Base-by-base conservation (phyloP, 257 asterid genomes). In the Nicotiana tabacum region DNA sequence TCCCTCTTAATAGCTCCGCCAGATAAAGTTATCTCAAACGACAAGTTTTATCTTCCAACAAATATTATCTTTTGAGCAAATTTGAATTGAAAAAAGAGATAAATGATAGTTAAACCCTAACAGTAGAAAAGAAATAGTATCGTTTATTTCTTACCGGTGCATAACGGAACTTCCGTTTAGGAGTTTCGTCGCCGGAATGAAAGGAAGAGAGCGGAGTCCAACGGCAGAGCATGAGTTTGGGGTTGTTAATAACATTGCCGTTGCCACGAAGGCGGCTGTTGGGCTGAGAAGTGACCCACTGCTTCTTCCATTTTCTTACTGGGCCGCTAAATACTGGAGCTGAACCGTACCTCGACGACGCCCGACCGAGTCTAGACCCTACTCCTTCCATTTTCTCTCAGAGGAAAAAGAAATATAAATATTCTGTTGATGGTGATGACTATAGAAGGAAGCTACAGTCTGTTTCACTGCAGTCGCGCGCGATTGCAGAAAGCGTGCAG, bases 291-390 rank as follows among this genome's bases (percentile, higher is more conserved):
- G 53, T 77, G 69, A 94, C 95, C 98, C 98, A 94, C 90, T 91
- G 93, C 89, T 91, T 92, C 95, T 89, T 92, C 98, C 98, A 93
- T 77, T 86, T 92, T 46, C 98, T 90, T 0, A 94, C 98, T 2
- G 97, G 98, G 68, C 98, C 97, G 86, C 72, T 88, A 89, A 94
- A 93, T 30, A 70, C 84, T 64, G 97, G 83, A 43, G 92, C 88
- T 33, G 90, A 81, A 4, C 92, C 92, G 90, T 91, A 94, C 86
- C 98, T 84, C 5, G 97, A 87, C 11, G 92, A 89, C 2, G 90
- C 87, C 66, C 98, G 91, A 80, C 94, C 91, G 82, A 88, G 86
- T 83, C 97, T 89, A 12, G 92, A 84, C 48, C 88, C 95, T 32
- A 81, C 77, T 32, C 92, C 95, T 62, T 94, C 98, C 97, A 94